Evolutionary conservation across 805 yeast species (phyloP), one percentile per base, ranked within the genome.

Genomic region (Nakazawaea peltata): DNA sequence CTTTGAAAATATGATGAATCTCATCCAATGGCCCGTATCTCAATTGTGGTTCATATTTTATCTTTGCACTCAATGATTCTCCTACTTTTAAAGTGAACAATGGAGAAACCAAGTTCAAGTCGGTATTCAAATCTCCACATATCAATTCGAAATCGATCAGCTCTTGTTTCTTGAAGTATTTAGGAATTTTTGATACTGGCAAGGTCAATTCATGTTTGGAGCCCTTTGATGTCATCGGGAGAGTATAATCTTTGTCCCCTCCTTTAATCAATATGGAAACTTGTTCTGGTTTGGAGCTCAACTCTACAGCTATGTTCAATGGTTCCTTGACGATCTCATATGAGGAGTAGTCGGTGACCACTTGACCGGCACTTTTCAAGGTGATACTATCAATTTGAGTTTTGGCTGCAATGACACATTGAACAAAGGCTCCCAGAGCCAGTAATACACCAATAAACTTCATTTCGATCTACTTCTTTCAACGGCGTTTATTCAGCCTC

Each of bases 1-100:
- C 52, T 37, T 64, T 66, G 61, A 85, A 86, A 25, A 57, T 51
- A 54, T 83, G 86, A 43, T 54, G 55, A 44, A 85, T 80, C 56
- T 80, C 87, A 2, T 77, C 72, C 50, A 67, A 54, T 11, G 68
- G 53, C 2, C 69, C 80, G 38, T 67, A 56, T 44, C 69, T 60
- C n/a, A 43, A 30, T 16, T 67, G 54, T 12, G 40, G 19, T n/a
- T 37, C 41, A 12, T 33, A 35, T 9, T 13, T 9, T 5, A 21
- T 33, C 14, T 29, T 37, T 4, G 13, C 16, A 19, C 17, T 15
- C 25, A 37, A 32, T 12, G 31, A 12, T 17, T 32, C 34, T 24
- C 30, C 11, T 9, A 33, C 16, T n/a, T 32, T 30, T 3, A 56
- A 33, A 10, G 35, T 33, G n/a, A 48, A 54, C 13, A 48, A 41